phyloP scores from a whole-genome alignment of 352 stramenopile genomes.

The Pythium chondricola region DNA sequence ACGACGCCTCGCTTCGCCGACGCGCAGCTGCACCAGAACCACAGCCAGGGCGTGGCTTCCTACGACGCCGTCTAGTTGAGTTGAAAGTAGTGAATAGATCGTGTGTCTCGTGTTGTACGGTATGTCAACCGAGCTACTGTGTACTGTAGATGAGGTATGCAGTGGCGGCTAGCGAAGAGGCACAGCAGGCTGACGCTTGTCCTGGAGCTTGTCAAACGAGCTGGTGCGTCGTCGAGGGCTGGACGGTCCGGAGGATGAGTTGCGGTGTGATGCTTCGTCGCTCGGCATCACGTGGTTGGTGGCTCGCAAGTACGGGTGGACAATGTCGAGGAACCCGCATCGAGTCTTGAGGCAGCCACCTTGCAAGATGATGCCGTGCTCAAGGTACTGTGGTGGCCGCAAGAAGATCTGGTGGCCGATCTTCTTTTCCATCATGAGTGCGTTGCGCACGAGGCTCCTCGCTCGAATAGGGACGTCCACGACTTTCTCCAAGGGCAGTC shows the following conservation, averaged over 20 bases:
- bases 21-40: not conserved
- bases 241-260: constrained; percentile 10
- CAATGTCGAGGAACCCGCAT: constrained; percentile 19
- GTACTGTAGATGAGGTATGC: too few relatives aligned
- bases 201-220: constrained; percentile 17
- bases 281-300: constrained; percentile 14
- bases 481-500: constrained; percentile 19
- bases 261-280: constrained; percentile 7
- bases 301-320: constrained; percentile 17
- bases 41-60: not conserved
- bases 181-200: constrained; percentile 12
- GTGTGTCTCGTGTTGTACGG: not conserved
- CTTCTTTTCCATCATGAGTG: constrained; percentile 22
- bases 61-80: constrained; percentile 13
- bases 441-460: constrained; percentile 19
- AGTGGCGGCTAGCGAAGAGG: constrained; percentile 19
- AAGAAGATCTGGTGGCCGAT: constrained; percentile 21
- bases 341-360: constrained; percentile 18
- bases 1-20: constrained; percentile 19
- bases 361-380: constrained; percentile 23
- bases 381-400: constrained; percentile 19
- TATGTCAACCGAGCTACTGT: too few relatives aligned
- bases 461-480: constrained; percentile 21
- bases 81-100: not conserved
- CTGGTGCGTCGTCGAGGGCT: constrained; percentile 5